Base-by-base conservation (phyloP, 2,329 filamentous ascomycete genomes). In the Xylariaceae sp. region DNA sequence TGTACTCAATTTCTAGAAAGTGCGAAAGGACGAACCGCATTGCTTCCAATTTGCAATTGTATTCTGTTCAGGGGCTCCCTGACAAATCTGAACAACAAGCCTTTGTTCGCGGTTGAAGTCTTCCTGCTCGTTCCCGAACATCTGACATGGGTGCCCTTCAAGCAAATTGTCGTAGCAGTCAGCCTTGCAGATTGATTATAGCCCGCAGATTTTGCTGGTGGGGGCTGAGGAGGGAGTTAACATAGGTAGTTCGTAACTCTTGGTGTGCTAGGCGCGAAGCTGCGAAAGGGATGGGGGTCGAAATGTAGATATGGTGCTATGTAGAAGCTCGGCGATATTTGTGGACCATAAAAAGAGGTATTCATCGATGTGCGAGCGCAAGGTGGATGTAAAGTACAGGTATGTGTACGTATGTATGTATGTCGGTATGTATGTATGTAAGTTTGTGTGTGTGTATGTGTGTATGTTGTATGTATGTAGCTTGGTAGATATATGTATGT, bases 21-120 rank as follows among this genome's bases (percentile, higher is more conserved):
- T 48, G 48, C 60, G 57, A 50, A 51, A 60, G 37, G 43, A 65
- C 58, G 60, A 59, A 66, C 64, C 56, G 62, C 64, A 65, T 64
- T 48, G 62, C 62, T 59, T 57, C 62, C 60, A 58, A 41, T 58
- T 55, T 48, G 57, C 45, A 56, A 50, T 44, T 49, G 61, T 58
- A 49, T 40, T 59, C 53, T 43, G 26, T 50, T 47, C 52, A 56
- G 47, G 52, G 61, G 53, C 37, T 48, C 57, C 48, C 56, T 48
- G 44, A 46, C 29, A 44, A 41, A 40, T 47, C 50, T 44, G 59
- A 40, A 48, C 49, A 50, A 51, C 50, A 37, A 46, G 56, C 16
- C 52, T 62, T 55, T 56, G 62, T 56, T 63, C 52, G 56, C 50
- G 32, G 56, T 55, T 60, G 60, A 56, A 29, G 50, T 54, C 43